These are phyloP conservation scores for Wallacemonas sp. DNA, from an alignment of 208 protist species.

Conservation along the genomic window DNA sequence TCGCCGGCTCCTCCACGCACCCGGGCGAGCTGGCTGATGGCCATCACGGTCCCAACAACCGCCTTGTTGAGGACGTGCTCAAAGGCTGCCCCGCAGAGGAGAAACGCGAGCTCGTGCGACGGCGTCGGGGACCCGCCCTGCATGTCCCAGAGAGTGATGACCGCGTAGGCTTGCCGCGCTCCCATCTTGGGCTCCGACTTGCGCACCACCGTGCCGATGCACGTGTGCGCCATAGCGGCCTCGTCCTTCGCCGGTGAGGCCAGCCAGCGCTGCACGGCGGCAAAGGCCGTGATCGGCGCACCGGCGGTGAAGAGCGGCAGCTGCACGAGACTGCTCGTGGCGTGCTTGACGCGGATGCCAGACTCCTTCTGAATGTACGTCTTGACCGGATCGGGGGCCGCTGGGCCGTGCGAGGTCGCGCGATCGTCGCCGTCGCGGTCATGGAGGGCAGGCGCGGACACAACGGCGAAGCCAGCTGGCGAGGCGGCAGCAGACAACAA, in stretches of 20 bases:
- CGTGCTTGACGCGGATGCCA: constrained; percentile 57
- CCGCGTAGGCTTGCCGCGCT: constrained; percentile 39
- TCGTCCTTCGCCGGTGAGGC: not conserved
- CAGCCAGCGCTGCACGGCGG: constrained; percentile 13
- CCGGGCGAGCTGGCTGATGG: constrained; percentile 43
- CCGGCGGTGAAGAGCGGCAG: constrained; percentile 55
- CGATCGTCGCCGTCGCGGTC: not conserved
- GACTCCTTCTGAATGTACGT: constrained; percentile 29
- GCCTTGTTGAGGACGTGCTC: constrained; percentile 61
- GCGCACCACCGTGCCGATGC: constrained; percentile 65
- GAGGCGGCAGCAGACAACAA: no score
- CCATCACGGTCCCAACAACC: constrained; percentile 46
- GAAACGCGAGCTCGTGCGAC: constrained; percentile 44
- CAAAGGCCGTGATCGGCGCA: constrained; percentile 57
- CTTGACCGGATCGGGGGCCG: constrained; percentile 8
- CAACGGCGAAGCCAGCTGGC: no score
- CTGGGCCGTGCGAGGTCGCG: not conserved
- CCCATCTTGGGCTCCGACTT: constrained; percentile 71
- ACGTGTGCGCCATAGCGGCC: constrained; percentile 29
- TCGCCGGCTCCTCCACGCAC: constrained; percentile 13
- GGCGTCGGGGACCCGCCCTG: constrained; percentile 43
- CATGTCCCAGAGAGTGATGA: constrained; percentile 74
- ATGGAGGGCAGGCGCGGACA: no score
- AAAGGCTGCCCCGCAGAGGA: constrained; percentile 67
- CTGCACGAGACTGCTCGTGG: constrained; percentile 62